A percentile compares a stretch with the other conserved stretches of the same genome.
phyloP scores from a whole-genome alignment of 2,329 filamentous ascomycete genomes.

The Cylindrodendrum hubeiense region DNA sequence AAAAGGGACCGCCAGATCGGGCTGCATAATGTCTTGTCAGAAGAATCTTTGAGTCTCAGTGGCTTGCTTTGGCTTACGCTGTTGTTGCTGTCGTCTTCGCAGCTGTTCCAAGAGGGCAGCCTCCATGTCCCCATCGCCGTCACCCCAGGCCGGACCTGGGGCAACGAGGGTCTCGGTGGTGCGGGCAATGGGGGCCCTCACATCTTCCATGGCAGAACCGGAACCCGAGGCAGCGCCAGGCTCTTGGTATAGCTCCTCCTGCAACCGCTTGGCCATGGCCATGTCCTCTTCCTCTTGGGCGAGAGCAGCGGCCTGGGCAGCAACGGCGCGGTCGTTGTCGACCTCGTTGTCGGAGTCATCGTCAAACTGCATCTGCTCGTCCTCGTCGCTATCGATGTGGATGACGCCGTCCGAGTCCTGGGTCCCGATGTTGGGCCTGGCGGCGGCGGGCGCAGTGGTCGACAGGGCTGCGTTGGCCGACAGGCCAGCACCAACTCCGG shows the following conservation, averaged over 20 bases:
- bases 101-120: conserved; percentile 76
- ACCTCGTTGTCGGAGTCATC: conserved; percentile 55
- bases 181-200: conserved; percentile 90
- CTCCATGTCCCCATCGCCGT: conserved; percentile 63
- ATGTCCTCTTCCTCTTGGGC: conserved; percentile 87
- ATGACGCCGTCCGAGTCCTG: conserved; percentile 63
- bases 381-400: conserved; percentile 64
- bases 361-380: conserved; percentile 57
- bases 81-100: conserved; percentile 55
- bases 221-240: conserved; percentile 51
- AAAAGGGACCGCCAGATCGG: conserved; percentile 51
- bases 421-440: conserved; percentile 43
- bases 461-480: conserved; percentile 36
- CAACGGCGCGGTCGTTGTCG: conserved; percentile 56
- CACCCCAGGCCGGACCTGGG: conserved; percentile 65
- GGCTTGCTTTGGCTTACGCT: conserved; percentile 42
- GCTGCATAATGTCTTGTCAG: conserved; percentile 28
- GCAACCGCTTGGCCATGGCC: conserved; percentile 89
- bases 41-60: not conserved
- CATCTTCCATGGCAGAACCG: conserved; percentile 66
- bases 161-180: conserved; percentile 93
- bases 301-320: conserved; percentile 54
- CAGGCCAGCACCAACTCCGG: conserved; percentile 50
- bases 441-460: conserved; percentile 48
- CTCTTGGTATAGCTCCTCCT: conserved; percentile 88